Percentiles rank a stretch among this genome's conserved stretches.
These are phyloP conservation scores for Avena insularis DNA, from an alignment of 176 grass and related monocot genomes.

Conservation along the genomic window DNA sequence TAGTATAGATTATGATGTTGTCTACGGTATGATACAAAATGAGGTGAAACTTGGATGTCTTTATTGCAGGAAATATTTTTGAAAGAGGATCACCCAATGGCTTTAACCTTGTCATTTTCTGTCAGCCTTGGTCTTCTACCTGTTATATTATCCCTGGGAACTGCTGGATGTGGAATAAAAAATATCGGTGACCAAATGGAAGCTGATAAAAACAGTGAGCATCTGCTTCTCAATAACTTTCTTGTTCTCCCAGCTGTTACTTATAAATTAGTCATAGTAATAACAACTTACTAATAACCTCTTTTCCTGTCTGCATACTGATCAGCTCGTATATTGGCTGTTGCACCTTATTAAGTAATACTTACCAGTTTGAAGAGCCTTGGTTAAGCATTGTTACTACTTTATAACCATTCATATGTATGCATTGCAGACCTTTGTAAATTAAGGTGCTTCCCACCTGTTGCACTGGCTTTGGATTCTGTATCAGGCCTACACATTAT, in stretches of 20 bases:
- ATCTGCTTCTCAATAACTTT: constrained; percentile 32
- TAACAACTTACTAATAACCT: constrained; percentile 16
- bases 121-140: constrained; percentile 89
- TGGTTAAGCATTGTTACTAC: constrained; percentile 27
- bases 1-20: constrained; percentile 20
- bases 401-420: constrained; percentile 28
- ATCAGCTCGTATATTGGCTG: constrained; percentile 19
- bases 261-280: constrained; percentile 3
- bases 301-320: background rate
- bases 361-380: background rate
- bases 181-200: constrained; percentile 67
- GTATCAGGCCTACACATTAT: constrained; percentile 78
- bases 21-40: constrained; percentile 17
- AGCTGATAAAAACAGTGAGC: constrained; percentile 86
- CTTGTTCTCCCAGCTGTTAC: constrained; percentile 15
- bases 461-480: constrained; percentile 86
- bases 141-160: constrained; percentile 68
- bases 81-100: constrained; percentile 79
- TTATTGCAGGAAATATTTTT: constrained; percentile 81
- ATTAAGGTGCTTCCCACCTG: constrained; percentile 91
- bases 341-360: background rate
- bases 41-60: constrained; percentile 38
- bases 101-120: constrained; percentile 81
- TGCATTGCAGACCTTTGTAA: constrained; percentile 80
- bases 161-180: constrained; percentile 93